Evolutionary conservation across 352 stramenopile species (phyloP).

Genomic region (Poterioochromonas sp.): DNA sequence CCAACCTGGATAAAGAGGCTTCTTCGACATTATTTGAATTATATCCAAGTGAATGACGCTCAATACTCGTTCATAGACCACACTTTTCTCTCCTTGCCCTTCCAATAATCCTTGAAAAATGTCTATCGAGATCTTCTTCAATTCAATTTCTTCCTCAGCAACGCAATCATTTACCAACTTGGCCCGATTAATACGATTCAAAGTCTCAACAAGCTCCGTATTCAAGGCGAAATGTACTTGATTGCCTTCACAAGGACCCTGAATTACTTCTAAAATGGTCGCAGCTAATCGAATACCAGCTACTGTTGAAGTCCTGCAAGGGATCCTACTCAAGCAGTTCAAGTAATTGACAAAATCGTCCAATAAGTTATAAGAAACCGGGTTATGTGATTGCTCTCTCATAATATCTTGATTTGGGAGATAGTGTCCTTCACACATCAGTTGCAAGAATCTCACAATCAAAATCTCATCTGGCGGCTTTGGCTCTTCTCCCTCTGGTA

Average conservation of each 20-base stretch:
- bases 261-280: slow-evolving; percentile 46
- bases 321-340: slow-evolving; percentile 36
- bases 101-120: slow-evolving; percentile 45
- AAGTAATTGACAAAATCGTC: slow-evolving; percentile 45
- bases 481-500: slow-evolving; percentile 37
- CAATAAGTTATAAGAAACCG: slow-evolving; percentile 41
- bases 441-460: slow-evolving; percentile 42
- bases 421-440: slow-evolving; percentile 45
- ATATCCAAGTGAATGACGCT: slow-evolving; percentile 43
- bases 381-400: slow-evolving; percentile 39
- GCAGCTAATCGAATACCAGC: slow-evolving; percentile 33
- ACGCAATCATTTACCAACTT: slow-evolving; percentile 37
- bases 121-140: slow-evolving; percentile 43
- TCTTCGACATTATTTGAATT: slow-evolving; percentile 40
- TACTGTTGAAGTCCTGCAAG: slow-evolving; percentile 38
- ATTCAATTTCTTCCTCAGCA: slow-evolving; percentile 37
- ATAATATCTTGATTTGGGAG: slow-evolving; percentile 43
- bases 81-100: slow-evolving; percentile 37
- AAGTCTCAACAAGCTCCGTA: slow-evolving; percentile 44
- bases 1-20: background rate
- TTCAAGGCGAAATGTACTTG: slow-evolving; percentile 44
- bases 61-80: slow-evolving; percentile 41
- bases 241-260: slow-evolving; percentile 43
- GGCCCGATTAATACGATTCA: slow-evolving; percentile 41
- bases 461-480: slow-evolving; percentile 38